Evolutionary conservation across 345 rosid genomes (phyloP).

Genomic region (Linum tenue): DNA sequence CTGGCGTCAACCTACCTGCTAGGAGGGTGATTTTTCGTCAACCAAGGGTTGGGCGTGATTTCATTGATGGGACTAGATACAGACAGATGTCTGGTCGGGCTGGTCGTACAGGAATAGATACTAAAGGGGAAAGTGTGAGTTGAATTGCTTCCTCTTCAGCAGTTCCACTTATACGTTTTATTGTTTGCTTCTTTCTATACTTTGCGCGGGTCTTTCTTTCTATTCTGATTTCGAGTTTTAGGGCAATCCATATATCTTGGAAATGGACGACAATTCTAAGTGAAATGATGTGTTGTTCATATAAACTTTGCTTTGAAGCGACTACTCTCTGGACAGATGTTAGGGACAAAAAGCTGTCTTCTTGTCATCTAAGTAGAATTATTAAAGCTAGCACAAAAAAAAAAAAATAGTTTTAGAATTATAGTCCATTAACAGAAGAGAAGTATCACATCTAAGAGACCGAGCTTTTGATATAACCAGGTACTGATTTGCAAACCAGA

Average conservation of each 20-base stretch:
- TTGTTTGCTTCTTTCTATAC: too few species aligned
- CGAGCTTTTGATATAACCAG: slow-evolving; percentile 29
- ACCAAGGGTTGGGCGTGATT: slow-evolving; percentile 92
- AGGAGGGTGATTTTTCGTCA: slow-evolving; percentile 97
- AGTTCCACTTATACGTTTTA: too few species aligned
- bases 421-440: neutral
- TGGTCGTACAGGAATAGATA: slow-evolving; percentile 97
- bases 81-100: slow-evolving; percentile 99
- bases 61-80: slow-evolving; percentile 95
- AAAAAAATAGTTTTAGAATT: too few species aligned
- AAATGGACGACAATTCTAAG: too few species aligned
- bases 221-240: neutral
- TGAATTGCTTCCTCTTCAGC: slow-evolving; percentile 8
- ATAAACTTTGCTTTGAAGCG: too few species aligned
- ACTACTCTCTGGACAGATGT: too few species aligned
- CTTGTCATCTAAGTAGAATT: too few species aligned
- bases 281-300: too few species aligned
- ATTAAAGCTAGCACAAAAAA: too few species aligned
- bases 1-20: slow-evolving; percentile 96
- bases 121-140: slow-evolving; percentile 97
- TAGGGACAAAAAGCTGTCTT: too few species aligned
- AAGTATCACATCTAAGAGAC: neutral
- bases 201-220: neutral
- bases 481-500: slow-evolving; percentile 79
- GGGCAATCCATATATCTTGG: neutral